Base-by-base conservation (phyloP, 2,329 filamentous ascomycete species). In the Aspergillus puulaauensis region DNA sequence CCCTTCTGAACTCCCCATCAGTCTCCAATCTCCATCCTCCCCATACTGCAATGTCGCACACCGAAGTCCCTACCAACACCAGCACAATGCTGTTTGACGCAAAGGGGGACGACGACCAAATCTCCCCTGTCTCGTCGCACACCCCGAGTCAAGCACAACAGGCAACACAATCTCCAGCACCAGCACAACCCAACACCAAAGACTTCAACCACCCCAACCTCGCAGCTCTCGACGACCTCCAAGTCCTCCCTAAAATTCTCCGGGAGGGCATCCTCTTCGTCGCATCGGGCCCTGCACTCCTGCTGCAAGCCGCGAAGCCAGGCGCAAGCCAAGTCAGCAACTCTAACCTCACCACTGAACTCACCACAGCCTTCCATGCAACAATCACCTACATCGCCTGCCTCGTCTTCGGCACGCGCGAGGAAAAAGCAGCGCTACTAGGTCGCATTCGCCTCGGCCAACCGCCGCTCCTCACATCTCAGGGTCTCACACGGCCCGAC, bases 261-360 rank as follows among this genome's bases (percentile, higher is more conserved):
- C 66, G 67, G 49, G 72, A 74, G 52, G 72, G 72, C 3, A 72
- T 74, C 24, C 55, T 74, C 45, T 71, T 74, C 48, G 68, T 71
- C 0, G 72, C 70, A n/a, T 67, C 68, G 0, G 72, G 71, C 3
- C 68, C 72, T 8, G 68, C 72, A 2, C 62, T 74, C 4, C 64
- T 74, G 4, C 64, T 74, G 1, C 72, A 74, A 59, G 72, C 72
- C 31, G 70, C 72, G 4, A 57, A 69, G 24, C 71, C 69, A 17
- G 58, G 58, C 37, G 56, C 63, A 50, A 19, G 39, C 45, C 41
- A 52, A 37, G 47, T 61, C 24, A 66, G 66, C 58, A 58, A 62
- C 7, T 53, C 63, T 5, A 48, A 64, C 6, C 54, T 61, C 19
- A 62, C 27, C 15, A 65, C 14, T 1, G 66, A 73, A 43, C 64